Evolutionary conservation across 2,329 filamentous ascomycete species (phyloP), one percentile per base, ranked within the genome.

Genomic region (Aspergillus sp.): DNA sequence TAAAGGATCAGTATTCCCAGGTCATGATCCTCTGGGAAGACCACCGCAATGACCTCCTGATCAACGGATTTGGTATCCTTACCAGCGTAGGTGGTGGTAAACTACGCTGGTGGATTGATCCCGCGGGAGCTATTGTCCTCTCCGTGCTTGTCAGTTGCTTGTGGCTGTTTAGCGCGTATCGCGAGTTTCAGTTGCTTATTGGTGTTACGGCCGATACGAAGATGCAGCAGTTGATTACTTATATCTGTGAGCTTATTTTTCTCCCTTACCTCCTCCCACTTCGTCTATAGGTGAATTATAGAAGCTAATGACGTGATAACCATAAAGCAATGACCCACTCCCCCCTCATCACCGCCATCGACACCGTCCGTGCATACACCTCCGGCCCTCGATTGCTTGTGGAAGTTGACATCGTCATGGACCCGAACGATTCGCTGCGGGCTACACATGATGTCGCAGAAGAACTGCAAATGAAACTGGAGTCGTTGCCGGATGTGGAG

Each of bases 351-450:
- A 83, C 83, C 58, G 90, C 91, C 69, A 96, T 99, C 73, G 95
- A 99, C 76, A 99, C 95, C 1, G 95, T 98, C 3, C 87, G 95
- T 54, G 92, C 93, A 0, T 98, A 96, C 78, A 93, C 97, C 77
- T 91, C 88, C 6, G 94, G 94, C 0, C 86, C 93, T 0, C 85
- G 94, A 19, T 85, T 97, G 49, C 92, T 98, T 66, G 93, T 96
- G 67, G 95, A 99, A 81, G 92, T 98, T 39, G 95, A 99, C 73
- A 88, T 98, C 58, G 94, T 98, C 70, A 96, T 98, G 92, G 87
- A 93, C 67, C 86, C 88, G 0, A 81, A 86, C 1, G 85, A 88
- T 57, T 86, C 87, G 2, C 84, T 99, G 15, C 83, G 85, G 63
- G 88, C 88, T 55, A 95, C 92, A 0, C 95, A 99, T 75, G 95